phyloP scores from a whole-genome alignment of 495 filamentous ascomycete species.

The Daldinia bambusicola region DNA sequence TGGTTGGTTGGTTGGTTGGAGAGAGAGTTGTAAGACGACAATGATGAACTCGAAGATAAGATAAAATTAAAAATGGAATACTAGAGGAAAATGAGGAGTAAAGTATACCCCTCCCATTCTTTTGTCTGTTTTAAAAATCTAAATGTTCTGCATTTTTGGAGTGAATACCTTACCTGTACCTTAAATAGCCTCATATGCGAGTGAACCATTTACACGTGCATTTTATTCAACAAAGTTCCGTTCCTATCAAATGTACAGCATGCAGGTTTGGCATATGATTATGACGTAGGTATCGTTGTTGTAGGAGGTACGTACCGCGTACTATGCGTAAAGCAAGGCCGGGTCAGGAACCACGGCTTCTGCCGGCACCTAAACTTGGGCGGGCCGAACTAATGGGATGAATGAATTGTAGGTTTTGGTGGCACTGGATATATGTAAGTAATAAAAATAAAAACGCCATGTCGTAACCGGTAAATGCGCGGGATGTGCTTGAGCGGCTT shows the following conservation, averaged over 20 bases:
- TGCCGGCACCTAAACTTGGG: constrained; percentile 23
- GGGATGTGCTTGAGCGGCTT: not conserved
- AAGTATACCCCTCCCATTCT: constrained; percentile 30
- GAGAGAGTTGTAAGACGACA: constrained; percentile 4
- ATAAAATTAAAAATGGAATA: not conserved
- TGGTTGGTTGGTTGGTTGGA: too few species aligned
- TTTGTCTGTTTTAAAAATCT: constrained; percentile 10
- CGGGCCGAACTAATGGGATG: not conserved
- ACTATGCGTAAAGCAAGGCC: not conserved
- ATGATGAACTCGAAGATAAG: constrained; percentile 6
- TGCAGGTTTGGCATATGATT: constrained; percentile 34
- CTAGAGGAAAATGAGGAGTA: constrained; percentile 20
- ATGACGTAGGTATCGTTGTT: constrained; percentile 39
- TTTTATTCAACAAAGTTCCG: not conserved
- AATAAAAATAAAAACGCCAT: not conserved
- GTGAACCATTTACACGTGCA: constrained; percentile 5
- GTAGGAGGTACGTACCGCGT: not conserved
- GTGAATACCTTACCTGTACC: not conserved
- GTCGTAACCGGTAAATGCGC: not conserved
- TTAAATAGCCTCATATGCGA: too few species aligned
- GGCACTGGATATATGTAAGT: not conserved
- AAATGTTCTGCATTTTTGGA: constrained; percentile 31
- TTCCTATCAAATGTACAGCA: not conserved
- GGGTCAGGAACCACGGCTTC: constrained; percentile 23
- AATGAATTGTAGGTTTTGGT: not conserved